phyloP scores from a whole-genome alignment of 2,329 filamentous ascomycete species.

The Cryoendolithus antarcticus region DNA sequence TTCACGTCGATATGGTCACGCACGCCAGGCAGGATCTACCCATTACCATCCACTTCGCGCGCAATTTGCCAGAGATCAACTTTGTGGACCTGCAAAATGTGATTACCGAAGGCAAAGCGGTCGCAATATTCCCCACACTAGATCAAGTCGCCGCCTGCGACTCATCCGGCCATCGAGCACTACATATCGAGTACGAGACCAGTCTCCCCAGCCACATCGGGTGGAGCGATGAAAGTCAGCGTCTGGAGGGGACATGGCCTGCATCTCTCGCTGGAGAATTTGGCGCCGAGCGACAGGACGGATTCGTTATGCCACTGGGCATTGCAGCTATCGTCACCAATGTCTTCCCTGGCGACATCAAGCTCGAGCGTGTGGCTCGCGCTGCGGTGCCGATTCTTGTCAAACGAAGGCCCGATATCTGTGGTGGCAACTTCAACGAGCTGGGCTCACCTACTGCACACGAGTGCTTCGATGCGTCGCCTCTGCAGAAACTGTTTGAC shows the following conservation, averaged over 20 bases:
- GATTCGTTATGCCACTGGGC: constrained; percentile 14
- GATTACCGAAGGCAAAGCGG: constrained; percentile 9
- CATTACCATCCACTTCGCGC: constrained; percentile 11
- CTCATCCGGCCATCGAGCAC: not conserved
- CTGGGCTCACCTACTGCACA: constrained; percentile 1
- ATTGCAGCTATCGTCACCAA: constrained; percentile 10
- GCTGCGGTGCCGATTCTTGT: constrained; percentile 14
- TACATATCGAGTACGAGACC: not conserved
- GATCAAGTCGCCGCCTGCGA: not conserved
- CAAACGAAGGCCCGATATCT: constrained; percentile 11
- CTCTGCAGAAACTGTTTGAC: too few species aligned
- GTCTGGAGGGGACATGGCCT: constrained; percentile 12
- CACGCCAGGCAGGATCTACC: constrained; percentile 3
- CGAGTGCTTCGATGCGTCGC: too few species aligned
- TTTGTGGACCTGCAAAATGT: constrained; percentile 13
- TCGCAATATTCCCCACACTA: constrained; percentile 9
- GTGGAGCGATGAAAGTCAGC: constrained; percentile 4
- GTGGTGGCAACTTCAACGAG: constrained; percentile 2
- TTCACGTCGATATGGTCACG: constrained; percentile 3
- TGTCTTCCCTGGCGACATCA: constrained; percentile 9
- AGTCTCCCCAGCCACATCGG: constrained; percentile 1
- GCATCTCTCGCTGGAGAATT: constrained; percentile 6
- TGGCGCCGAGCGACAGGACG: constrained; percentile 11
- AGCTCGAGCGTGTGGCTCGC: constrained; percentile 12
- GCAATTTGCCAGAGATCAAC: constrained; percentile 10